Percentiles rank a stretch among this genome's conserved stretches.
Conservation (phyloP, 2,329 filamentous ascomycete species). For the Trichoderma sp. region DNA sequence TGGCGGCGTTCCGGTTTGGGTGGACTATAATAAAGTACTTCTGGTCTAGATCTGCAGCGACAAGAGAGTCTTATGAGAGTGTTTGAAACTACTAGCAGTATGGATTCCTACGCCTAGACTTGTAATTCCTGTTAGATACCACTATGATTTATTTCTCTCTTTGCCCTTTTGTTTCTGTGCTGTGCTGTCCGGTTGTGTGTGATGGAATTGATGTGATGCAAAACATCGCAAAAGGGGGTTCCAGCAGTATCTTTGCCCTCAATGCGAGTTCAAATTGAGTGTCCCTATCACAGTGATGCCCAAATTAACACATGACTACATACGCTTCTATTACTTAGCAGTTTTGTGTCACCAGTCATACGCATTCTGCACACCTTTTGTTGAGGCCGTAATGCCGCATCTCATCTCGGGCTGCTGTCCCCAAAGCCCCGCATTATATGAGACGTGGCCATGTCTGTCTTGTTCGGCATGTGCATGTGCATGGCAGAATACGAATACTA, state of each 20-base stretch:
- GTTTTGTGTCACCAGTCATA: background rate
- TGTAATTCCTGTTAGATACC: conserved; percentile 23
- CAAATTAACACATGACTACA: background rate
- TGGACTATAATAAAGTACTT: conserved; percentile 43
- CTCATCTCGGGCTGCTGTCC: background rate
- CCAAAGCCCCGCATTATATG: conserved; percentile 2
- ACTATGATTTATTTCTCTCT: conserved; percentile 12
- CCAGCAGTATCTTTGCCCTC: background rate
- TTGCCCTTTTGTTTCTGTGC: background rate
- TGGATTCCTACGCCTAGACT: conserved; percentile 18
- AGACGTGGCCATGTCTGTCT: conserved; percentile 14
- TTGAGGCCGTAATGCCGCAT: conserved; percentile 3
- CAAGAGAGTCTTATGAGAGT: conserved; percentile 31
- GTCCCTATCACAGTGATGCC: background rate
- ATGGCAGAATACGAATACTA: background rate
- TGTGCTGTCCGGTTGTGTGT: background rate
- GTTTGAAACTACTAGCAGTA: conserved; percentile 14
- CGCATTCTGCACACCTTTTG: background rate
- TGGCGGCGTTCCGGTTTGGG: conserved; percentile 46
- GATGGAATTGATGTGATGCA: background rate
- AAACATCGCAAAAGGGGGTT: background rate
- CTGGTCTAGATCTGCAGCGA: conserved; percentile 41
- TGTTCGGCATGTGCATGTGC: conserved; percentile 9
- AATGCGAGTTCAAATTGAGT: background rate
- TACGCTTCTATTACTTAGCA: background rate